Evolutionary conservation across 2,329 filamentous ascomycete genomes (phyloP).

Genomic region (Nemania sp.): DNA sequence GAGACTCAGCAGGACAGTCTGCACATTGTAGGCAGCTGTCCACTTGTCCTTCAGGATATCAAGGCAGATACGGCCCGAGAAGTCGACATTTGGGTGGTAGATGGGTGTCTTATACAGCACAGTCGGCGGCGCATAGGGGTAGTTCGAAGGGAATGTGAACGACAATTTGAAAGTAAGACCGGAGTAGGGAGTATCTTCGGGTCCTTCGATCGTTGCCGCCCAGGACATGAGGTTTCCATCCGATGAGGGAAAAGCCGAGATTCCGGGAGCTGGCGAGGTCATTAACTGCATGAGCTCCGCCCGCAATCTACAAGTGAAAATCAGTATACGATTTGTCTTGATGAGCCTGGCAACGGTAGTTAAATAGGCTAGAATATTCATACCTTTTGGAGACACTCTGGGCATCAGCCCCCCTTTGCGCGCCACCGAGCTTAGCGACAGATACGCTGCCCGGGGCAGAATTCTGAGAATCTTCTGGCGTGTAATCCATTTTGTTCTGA

Average conservation of each 20-base stretch:
- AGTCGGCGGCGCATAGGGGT: conserved; percentile 87
- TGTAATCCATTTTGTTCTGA: conserved; percentile 52
- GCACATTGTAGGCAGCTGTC: conserved; percentile 96
- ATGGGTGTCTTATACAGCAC: conserved; percentile 98
- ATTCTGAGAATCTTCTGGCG: conserved; percentile 66
- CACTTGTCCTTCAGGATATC: conserved; percentile 99
- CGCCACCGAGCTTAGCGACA: conserved; percentile 62
- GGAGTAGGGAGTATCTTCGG: conserved; percentile 88
- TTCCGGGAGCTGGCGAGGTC: conserved; percentile 89
- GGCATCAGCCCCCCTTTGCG: conserved; percentile 63
- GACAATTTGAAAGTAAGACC: conserved; percentile 88
- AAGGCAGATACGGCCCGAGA: conserved; percentile 93
- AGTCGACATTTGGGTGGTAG: conserved; percentile 98
- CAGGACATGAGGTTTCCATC: conserved; percentile 90
- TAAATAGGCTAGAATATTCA: neutral
- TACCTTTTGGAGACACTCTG: conserved; percentile 81
- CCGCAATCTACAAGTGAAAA: conserved; percentile 68
- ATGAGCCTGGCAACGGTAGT: neutral
- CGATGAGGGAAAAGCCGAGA: conserved; percentile 90
- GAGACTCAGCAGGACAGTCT: conserved; percentile 87
- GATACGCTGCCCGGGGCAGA: conserved; percentile 64
- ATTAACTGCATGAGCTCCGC: conserved; percentile 98
- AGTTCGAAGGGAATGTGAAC: conserved; percentile 88
- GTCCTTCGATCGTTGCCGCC: conserved; percentile 92
- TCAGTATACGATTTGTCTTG: conserved; percentile 1